Evolutionary conservation across 148 eudicot species (phyloP).

Genomic region (Vaccinium vitisidaea): DNA sequence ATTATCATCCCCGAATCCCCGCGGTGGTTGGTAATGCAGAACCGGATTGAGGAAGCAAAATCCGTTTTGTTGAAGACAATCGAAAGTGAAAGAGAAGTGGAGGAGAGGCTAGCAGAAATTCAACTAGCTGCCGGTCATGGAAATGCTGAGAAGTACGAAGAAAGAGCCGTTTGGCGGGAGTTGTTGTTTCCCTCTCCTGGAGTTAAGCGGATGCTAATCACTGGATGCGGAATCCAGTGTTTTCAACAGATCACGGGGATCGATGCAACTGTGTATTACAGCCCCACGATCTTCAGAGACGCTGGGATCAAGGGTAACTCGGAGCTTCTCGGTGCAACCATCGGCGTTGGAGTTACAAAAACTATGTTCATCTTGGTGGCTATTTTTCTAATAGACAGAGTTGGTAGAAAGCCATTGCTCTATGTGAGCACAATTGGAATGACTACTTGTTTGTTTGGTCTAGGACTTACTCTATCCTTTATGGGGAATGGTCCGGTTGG

Average conservation of each 20-base stretch:
- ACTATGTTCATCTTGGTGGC: constrained; percentile 66
- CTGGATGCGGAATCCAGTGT: constrained; percentile 83
- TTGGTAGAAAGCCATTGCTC: constrained; percentile 81
- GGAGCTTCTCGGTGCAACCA: constrained; percentile 63
- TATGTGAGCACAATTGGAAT: constrained; percentile 85
- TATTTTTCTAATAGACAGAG: constrained; percentile 60
- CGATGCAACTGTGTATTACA: constrained; percentile 75
- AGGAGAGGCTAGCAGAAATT: constrained; percentile 74
- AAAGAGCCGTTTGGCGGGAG: constrained; percentile 65
- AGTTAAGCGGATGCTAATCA: constrained; percentile 59
- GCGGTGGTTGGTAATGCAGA: constrained; percentile 81
- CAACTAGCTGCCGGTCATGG: constrained; percentile 42
- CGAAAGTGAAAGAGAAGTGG: constrained; percentile 55
- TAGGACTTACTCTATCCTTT: constrained; percentile 56
- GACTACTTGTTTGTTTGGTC: constrained; percentile 60
- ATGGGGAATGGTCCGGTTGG: constrained; percentile 45
- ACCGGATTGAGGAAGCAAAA: constrained; percentile 72
- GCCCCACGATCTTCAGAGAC: constrained; percentile 64
- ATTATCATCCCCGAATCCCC: constrained; percentile 90
- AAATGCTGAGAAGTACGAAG: constrained; percentile 37
- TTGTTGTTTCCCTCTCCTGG: constrained; percentile 61
- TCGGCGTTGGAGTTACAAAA: constrained; percentile 80
- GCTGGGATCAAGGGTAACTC: constrained; percentile 61
- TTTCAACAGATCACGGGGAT: constrained; percentile 90
- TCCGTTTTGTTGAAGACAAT: constrained; percentile 55